Evolutionary conservation across 305 asterid genomes (phyloP).

Genomic region (Coffea humblotiana): DNA sequence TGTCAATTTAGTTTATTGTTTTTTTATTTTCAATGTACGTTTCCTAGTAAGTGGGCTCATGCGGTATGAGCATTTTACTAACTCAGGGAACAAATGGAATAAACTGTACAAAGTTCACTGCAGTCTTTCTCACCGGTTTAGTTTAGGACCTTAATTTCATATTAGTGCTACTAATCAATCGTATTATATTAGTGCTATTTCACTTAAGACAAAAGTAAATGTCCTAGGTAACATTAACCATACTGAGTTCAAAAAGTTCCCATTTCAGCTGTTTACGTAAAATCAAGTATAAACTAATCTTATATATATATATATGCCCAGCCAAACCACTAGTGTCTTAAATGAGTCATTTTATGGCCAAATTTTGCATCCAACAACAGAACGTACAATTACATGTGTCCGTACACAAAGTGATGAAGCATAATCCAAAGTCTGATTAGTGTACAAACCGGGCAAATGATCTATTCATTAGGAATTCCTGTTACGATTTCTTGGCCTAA

Average conservation of each 20-base stretch:
- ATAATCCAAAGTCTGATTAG: conserved; percentile 47
- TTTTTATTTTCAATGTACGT: background rate
- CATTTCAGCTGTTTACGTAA: conserved; percentile 3
- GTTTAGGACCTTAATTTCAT: background rate
- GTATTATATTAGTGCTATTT: background rate
- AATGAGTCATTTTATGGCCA: conserved; percentile 19
- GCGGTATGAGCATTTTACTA: background rate
- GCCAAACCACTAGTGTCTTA: background rate
- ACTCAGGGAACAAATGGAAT: background rate
- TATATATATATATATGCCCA: conserved; percentile 12
- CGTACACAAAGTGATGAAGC: conserved; percentile 35
- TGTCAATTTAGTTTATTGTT: background rate
- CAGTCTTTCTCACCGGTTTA: conserved; percentile 33
- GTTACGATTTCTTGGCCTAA: conserved; percentile 20
- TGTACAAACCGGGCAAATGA: conserved; percentile 57
- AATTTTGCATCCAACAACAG: conserved; percentile 7
- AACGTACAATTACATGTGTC: conserved; percentile 23
- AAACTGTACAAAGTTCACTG: conserved; percentile 29
- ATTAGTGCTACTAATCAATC: background rate
- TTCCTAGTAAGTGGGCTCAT: no score
- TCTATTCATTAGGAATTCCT: conserved; percentile 16
- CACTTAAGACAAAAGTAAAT: conserved; percentile 5
- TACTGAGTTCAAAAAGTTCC: background rate
- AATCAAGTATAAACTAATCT: background rate
- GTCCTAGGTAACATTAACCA: background rate